Base-by-base conservation (phyloP, 1,284 basidiomycete genomes). In the Fomitopsis betulina region DNA sequence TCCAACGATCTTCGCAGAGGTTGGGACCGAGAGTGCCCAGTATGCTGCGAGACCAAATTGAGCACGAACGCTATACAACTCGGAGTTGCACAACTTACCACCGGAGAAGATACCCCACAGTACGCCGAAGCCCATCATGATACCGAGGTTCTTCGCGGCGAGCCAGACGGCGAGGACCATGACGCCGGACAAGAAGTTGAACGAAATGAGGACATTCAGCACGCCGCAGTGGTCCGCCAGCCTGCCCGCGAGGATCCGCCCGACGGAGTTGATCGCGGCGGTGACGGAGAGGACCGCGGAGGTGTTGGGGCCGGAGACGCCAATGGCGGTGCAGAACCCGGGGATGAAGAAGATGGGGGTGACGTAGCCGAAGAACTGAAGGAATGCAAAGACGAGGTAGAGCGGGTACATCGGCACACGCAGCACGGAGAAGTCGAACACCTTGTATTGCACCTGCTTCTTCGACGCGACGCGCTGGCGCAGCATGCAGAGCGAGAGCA, bases 301-400 rank as follows among this genome's bases (percentile, higher is more conserved):
- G 4, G 51, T 51, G 17, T 58, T 53, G 7, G 56, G 25, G 21
- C 27, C 40, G 7, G 51, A 45, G 25, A 58, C 19, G 19, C 56
- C 56, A n/a, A 58, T 32, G 5, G 51, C 52, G 1, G 56, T 58
- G 52, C 56, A 58, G 43, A 53, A 58, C 23, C 51, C 56, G 5
- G 56, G 56, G 30, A 58, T 58, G 43, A 58, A 54, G 50, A 58
- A 58, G 25, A 58, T n/a, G 9, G 56, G 56, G 3, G 56, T 58
- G 30, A 45, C 32, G 52, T 45, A 58, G 50, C 56, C 56, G 51
- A 58, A 58, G 43, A 58, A 58, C 42, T 58, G 56, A 15, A 58
- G 30, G 51, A 58, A 58, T 27, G 42, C 50, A 21, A 45, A 58
- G 33, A 49, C 30, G 23, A 58, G 52, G 52, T 45, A 58, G 27